Conservation (phyloP, 805 yeast genomes). For the Wickerhamiella brachini region DNA sequence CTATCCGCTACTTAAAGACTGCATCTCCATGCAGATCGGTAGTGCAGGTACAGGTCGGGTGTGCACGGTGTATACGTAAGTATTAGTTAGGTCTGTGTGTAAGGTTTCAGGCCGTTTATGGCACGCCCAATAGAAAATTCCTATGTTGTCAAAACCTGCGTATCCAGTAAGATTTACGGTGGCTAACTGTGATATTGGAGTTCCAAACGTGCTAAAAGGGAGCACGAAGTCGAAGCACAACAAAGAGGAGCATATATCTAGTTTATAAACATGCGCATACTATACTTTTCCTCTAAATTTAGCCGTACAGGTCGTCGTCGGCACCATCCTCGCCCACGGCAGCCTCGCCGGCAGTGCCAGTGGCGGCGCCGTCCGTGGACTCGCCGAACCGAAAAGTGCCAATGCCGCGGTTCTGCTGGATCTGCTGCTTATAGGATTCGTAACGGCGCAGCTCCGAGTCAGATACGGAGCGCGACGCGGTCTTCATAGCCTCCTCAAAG, state of each 20-base stretch:
- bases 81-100: no score
- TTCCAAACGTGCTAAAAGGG: no score
- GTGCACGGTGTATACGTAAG: no score
- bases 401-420: constrained; percentile 92
- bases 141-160: no score
- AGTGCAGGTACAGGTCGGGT: no score
- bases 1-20: no score
- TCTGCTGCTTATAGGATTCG: constrained; percentile 94
- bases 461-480: constrained; percentile 93
- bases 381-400: constrained; percentile 78
- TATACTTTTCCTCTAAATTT: not conserved
- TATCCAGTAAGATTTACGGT: no score
- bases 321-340: constrained; percentile 39
- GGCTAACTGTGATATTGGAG: no score
- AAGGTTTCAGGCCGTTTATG: no score
- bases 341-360: constrained; percentile 17
- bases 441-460: constrained; percentile 97
- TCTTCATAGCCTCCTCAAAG: constrained; percentile 98
- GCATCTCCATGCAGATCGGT: no score
- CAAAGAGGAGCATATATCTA: not conserved
- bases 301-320: constrained; percentile 50
- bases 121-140: no score
- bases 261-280: not conserved
- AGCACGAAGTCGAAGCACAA: not conserved
- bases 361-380: constrained; percentile 23